Conservation (phyloP, 1,284 basidiomycete genomes). For the Austroboletus novae-zelandiae region DNA sequence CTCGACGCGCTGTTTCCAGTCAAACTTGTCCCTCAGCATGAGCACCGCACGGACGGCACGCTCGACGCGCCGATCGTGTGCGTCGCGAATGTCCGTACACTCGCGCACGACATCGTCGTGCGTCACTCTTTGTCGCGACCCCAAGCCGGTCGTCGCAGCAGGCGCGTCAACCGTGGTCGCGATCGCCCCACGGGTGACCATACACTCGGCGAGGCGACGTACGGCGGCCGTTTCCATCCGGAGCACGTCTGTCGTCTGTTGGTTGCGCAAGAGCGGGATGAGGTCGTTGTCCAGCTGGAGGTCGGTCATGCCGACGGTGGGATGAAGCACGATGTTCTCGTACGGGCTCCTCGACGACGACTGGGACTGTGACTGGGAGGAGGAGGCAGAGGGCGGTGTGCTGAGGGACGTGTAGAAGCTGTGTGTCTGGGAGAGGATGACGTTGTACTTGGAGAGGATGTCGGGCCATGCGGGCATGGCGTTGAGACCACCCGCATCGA, state of each 20-base stretch:
- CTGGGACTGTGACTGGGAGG: conserved; percentile 33
- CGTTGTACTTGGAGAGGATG: conserved; percentile 77
- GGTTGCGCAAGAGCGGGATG: conserved; percentile 68
- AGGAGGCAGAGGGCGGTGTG: conserved; percentile 30
- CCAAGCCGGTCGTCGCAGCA: conserved; percentile 3
- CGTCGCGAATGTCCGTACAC: conserved; percentile 44
- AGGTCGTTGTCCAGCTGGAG: conserved; percentile 67
- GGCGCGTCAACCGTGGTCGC: conserved; percentile 40
- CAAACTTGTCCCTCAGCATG: conserved; percentile 72
- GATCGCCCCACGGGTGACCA: conserved; percentile 58
- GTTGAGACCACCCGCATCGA: conserved; percentile 54
- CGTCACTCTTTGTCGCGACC: conserved; percentile 20
- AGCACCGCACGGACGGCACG: conserved; percentile 69
- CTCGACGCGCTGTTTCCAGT: conserved; percentile 71
- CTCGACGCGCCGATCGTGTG: conserved; percentile 70
- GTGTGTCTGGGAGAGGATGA: conserved; percentile 76
- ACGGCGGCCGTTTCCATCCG: conserved; percentile 67
- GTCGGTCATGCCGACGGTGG: conserved; percentile 54
- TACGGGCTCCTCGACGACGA: conserved; percentile 42
- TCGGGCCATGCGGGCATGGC: conserved; percentile 77
- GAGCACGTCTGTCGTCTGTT: conserved; percentile 72
- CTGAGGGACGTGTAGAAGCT: conserved; percentile 62
- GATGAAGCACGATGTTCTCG: conserved; percentile 66
- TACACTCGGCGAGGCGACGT: conserved; percentile 61
- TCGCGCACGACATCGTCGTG: not conserved